phyloP scores from a whole-genome alignment of 106 monocot species.

The Vanilla planifolia region DNA sequence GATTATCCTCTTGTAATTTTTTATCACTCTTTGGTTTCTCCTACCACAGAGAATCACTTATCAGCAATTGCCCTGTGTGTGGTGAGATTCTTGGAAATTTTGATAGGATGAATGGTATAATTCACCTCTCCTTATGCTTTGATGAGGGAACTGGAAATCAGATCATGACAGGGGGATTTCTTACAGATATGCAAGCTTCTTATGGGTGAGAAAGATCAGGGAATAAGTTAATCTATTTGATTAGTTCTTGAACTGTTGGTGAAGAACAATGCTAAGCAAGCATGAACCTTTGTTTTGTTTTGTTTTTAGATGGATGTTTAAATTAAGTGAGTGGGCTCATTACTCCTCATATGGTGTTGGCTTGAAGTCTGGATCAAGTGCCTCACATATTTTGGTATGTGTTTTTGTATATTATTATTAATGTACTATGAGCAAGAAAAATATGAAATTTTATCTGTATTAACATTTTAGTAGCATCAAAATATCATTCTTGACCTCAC shows the following conservation, averaged over 20 bases:
- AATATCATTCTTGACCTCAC: too few relatives aligned
- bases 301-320: slow-evolving; percentile 80
- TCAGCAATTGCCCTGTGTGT: slow-evolving; percentile 94
- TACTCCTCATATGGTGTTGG: slow-evolving; percentile 76
- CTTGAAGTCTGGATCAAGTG: slow-evolving; percentile 67
- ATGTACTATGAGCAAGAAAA: too few relatives aligned
- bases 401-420: not conserved
- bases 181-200: slow-evolving; percentile 91
- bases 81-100: slow-evolving; percentile 80
- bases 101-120: slow-evolving; percentile 77
- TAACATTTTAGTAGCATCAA: too few relatives aligned
- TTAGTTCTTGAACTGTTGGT: too few relatives aligned
- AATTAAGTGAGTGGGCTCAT: slow-evolving; percentile 92
- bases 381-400: slow-evolving; percentile 87
- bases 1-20: too few relatives aligned
- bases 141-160: slow-evolving; percentile 99
- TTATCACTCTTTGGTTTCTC: not conserved
- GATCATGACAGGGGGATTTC: slow-evolving; percentile 94
- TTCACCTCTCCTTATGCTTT: slow-evolving; percentile 92
- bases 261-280: not conserved
- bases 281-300: not conserved
- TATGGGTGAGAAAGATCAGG: slow-evolving; percentile 93
- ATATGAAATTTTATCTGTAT: too few relatives aligned
- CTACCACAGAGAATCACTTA: slow-evolving; percentile 73
- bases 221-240: too few relatives aligned